phyloP scores from a whole-genome alignment of 495 filamentous ascomycete genomes.

The Tetracladium marchalianum region DNA sequence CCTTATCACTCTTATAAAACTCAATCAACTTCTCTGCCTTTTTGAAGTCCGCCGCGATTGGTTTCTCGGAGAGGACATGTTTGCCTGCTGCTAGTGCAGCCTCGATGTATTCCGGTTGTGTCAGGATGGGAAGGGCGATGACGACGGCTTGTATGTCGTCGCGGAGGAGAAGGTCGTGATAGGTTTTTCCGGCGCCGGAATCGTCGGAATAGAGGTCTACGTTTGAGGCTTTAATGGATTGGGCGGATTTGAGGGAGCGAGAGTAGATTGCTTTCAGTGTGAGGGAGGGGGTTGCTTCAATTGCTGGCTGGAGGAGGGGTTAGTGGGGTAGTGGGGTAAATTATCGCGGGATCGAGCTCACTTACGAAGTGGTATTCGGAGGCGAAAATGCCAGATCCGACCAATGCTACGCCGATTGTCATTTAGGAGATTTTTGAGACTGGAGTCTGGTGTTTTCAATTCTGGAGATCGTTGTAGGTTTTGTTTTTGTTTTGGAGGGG shows the following conservation, averaged over 20 bases:
- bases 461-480: neutral
- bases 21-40: conserved; percentile 50
- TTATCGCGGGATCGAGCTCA: conserved; percentile 3
- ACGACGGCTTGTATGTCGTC: conserved; percentile 59
- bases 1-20: conserved; percentile 46
- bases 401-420: conserved; percentile 52
- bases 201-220: conserved; percentile 56
- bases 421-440: conserved; percentile 12
- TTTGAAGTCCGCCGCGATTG: conserved; percentile 57
- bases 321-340: conserved; percentile 1
- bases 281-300: conserved; percentile 33
- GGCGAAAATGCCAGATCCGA: conserved; percentile 51
- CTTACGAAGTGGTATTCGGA: conserved; percentile 32
- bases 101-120: conserved; percentile 48
- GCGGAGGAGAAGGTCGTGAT: conserved; percentile 52
- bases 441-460: too few relatives aligned
- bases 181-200: conserved; percentile 39
- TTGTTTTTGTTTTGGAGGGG: neutral
- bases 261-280: conserved; percentile 53
- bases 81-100: conserved; percentile 59
- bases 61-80: conserved; percentile 78
- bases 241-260: conserved; percentile 34
- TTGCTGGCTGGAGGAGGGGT: conserved; percentile 35
- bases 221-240: conserved; percentile 19
- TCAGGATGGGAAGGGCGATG: conserved; percentile 55